These are phyloP conservation scores for Cryptosporidium meleagridis DNA, from an alignment of 169 alveolate species.

Conservation along the genomic window DNA sequence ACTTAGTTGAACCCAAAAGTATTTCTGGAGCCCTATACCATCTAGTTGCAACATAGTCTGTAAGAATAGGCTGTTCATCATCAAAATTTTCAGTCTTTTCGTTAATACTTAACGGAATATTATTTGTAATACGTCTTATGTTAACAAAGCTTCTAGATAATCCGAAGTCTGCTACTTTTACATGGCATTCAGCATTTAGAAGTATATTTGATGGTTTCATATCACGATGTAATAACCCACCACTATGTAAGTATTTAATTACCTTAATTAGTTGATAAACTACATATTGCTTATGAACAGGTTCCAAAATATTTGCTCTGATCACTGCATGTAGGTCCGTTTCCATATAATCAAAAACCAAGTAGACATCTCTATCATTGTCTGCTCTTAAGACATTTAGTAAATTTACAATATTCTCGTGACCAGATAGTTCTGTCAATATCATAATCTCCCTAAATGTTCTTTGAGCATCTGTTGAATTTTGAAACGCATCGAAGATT, in stretches of 20 bases:
- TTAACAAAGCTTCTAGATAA: slow-evolving; percentile 91
- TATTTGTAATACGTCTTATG: slow-evolving; percentile 41
- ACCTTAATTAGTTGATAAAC: slow-evolving; percentile 92
- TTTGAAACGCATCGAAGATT: slow-evolving; percentile 98
- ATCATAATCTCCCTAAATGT: slow-evolving; percentile 99
- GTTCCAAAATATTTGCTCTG: slow-evolving; percentile 96
- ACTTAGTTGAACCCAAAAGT: slow-evolving; percentile 94
- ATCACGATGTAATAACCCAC: slow-evolving; percentile 97
- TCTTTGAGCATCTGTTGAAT: slow-evolving; percentile 99
- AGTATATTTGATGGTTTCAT: slow-evolving; percentile 97
- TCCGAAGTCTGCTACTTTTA: slow-evolving; percentile 98
- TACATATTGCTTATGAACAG: slow-evolving; percentile 93
- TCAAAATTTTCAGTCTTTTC: slow-evolving; percentile 82
- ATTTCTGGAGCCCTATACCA: slow-evolving; percentile 99
- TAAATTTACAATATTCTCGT: slow-evolving; percentile 94
- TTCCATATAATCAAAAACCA: slow-evolving; percentile 97
- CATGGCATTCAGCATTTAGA: slow-evolving; percentile 96
- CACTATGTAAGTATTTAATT: slow-evolving; percentile 93
- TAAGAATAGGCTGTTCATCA: slow-evolving; percentile 87
- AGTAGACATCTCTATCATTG: slow-evolving; percentile 97
- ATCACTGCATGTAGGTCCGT: slow-evolving; percentile 99
- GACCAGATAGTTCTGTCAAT: slow-evolving; percentile 92
- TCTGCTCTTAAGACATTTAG: slow-evolving; percentile 95
- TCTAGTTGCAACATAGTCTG: slow-evolving; percentile 99
- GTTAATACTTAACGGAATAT: neutral